Evolutionary conservation across 257 asterid species (phyloP).

Genomic region (Perilla frutescens): DNA sequence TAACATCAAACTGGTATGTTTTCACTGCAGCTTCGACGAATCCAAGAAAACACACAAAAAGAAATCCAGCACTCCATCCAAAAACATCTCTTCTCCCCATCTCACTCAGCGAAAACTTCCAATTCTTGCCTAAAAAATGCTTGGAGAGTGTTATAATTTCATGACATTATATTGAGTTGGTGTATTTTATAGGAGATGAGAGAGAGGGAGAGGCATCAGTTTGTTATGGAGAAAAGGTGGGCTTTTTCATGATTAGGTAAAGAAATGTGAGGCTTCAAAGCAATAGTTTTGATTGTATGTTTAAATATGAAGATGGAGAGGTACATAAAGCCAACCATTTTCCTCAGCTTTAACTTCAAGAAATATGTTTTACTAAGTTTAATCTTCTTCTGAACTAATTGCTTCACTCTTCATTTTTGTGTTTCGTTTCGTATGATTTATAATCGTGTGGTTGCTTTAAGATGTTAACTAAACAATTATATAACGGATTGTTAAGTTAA

Average conservation of each 20-base stretch:
- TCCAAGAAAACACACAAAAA: conserved; percentile 30
- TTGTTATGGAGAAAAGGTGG: conserved; percentile 32
- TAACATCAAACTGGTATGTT: conserved; percentile 64
- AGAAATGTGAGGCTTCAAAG: conserved; percentile 39
- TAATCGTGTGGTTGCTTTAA: no score
- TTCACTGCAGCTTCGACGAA: conserved; percentile 52
- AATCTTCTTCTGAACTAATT: no score
- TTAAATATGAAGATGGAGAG: conserved; percentile 37
- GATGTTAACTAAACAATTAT: no score
- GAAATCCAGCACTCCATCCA: conserved; percentile 7
- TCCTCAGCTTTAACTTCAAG: conserved; percentile 43
- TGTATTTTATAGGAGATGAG: conserved; percentile 15
- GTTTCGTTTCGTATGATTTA: no score
- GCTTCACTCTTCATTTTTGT: no score
- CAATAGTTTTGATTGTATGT: conserved; percentile 37
- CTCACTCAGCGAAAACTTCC: conserved; percentile 1
- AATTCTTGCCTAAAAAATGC: background rate
- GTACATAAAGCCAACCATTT: conserved; percentile 43
- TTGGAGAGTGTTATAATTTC: background rate
- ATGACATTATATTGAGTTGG: conserved; percentile 8
- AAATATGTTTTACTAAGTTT: background rate
- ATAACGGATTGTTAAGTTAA: no score
- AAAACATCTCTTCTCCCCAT: conserved; percentile 32
- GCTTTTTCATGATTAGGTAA: conserved; percentile 26
- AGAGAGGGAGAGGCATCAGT: conserved; percentile 31